These are phyloP conservation scores for Fusarium lyarnte DNA, from an alignment of 2,329 filamentous ascomycete genomes.

Conservation along the genomic window DNA sequence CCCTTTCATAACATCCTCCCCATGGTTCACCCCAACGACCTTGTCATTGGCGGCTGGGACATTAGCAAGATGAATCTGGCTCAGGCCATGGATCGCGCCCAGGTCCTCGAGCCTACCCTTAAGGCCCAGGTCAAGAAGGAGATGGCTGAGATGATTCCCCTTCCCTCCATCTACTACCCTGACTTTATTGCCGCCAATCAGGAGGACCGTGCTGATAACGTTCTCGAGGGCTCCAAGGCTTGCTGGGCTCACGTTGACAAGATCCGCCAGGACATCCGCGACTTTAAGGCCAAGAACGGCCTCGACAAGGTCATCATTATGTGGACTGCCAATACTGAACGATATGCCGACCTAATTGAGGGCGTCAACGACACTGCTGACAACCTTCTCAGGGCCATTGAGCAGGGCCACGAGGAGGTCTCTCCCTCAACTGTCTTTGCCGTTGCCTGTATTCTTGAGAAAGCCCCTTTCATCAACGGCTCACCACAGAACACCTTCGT, in stretches of 20 bases:
- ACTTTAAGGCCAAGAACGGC: conserved; percentile 86
- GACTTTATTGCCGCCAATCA: conserved; percentile 99
- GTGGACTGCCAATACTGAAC: conserved; percentile 99
- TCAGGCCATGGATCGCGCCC: conserved; percentile 92
- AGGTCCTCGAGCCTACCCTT: conserved; percentile 93
- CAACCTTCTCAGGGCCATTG: conserved; percentile 89
- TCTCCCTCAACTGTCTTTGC: conserved; percentile 96
- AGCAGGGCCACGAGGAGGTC: conserved; percentile 88
- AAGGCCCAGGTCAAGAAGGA: conserved; percentile 93
- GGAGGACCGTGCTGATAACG: conserved; percentile 93
- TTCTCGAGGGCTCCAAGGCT: conserved; percentile 85
- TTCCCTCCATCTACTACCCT: conserved; percentile 97
- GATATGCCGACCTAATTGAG: conserved; percentile 86
- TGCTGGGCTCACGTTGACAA: conserved; percentile 89
- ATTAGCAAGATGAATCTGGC: conserved; percentile 92
- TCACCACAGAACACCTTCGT: conserved; percentile 99
- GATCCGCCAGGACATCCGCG: conserved; percentile 90
- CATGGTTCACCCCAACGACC: conserved; percentile 97
- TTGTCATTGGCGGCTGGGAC: conserved; percentile 96
- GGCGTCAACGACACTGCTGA: conserved; percentile 97
- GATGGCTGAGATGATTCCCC: conserved; percentile 86
- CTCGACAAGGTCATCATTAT: conserved; percentile 97
- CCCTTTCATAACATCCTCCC: conserved; percentile 94
- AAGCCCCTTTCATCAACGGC: conserved; percentile 96
- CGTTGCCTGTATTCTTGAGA: conserved; percentile 91